phyloP scores from a whole-genome alignment of 768 basidiomycete genomes.

The Lentinula sp. region DNA sequence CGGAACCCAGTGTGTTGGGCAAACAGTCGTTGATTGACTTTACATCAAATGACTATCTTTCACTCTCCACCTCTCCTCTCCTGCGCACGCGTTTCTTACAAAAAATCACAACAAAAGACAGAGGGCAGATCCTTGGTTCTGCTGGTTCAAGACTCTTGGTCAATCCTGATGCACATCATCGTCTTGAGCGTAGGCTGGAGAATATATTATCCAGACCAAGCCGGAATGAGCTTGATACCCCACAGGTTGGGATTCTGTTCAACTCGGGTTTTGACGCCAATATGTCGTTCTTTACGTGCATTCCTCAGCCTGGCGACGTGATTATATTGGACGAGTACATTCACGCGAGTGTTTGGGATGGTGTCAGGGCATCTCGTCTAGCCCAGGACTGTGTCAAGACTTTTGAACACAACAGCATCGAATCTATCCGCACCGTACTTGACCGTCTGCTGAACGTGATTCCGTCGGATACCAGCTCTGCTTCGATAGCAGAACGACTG shows the following conservation, averaged over 20 bases:
- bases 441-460: neutral
- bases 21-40: constrained; percentile 47
- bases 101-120: constrained; percentile 39
- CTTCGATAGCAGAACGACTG: neutral
- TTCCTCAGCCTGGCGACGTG: constrained; percentile 75
- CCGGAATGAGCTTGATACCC: neutral
- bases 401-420: constrained; percentile 72
- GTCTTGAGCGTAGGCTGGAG: constrained; percentile 65
- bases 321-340: constrained; percentile 83
- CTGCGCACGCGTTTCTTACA: constrained; percentile 56
- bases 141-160: constrained; percentile 85
- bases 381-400: constrained; percentile 26
- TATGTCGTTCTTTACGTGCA: constrained; percentile 73
- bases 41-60: constrained; percentile 92
- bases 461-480: neutral
- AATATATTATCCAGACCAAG: constrained; percentile 51
- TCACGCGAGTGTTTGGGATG: constrained; percentile 90
- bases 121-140: constrained; percentile 62
- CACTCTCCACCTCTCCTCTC: constrained; percentile 53
- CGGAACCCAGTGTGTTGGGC: constrained; percentile 40
- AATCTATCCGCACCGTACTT: constrained; percentile 30
- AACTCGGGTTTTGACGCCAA: constrained; percentile 95
- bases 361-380: constrained; percentile 64
- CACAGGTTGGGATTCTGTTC: constrained; percentile 65
- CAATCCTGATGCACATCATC: constrained; percentile 61